Percentiles rank a stretch among this genome's conserved stretches.
Evolutionary conservation across 169 alveolate genomes (phyloP).

Genomic region (Amoebophrya sp.): DNA sequence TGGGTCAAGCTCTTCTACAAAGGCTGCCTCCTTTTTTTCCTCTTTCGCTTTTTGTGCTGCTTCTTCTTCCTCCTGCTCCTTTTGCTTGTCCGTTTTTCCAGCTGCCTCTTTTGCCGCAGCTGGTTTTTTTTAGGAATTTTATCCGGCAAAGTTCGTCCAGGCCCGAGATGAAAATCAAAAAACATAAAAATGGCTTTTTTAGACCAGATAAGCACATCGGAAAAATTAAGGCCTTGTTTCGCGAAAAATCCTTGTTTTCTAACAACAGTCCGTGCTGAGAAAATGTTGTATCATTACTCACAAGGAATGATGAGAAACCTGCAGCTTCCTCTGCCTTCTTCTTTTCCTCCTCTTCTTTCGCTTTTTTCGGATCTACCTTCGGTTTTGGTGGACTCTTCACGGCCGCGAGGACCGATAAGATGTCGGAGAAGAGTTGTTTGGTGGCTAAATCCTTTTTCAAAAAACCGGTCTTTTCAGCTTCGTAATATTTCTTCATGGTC

Average conservation of each 20-base stretch:
- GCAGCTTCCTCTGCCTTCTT: neutral
- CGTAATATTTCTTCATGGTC: slow-evolving; percentile 24
- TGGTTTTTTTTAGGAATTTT: neutral
- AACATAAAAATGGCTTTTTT: too few species aligned
- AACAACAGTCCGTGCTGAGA: too few species aligned
- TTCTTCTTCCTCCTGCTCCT: neutral
- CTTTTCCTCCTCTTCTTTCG: neutral
- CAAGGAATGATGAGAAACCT: too few species aligned
- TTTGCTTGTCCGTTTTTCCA: neutral
- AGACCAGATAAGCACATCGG: too few species aligned
- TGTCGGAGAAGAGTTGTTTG: neutral
- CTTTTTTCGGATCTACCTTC: neutral
- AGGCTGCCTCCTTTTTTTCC: neutral
- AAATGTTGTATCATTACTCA: too few species aligned
- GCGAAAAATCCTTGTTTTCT: too few species aligned
- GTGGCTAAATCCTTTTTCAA: neutral
- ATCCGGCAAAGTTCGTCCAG: neutral
- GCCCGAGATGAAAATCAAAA: neutral
- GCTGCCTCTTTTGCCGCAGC: neutral
- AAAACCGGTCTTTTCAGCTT: neutral
- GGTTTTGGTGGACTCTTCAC: neutral
- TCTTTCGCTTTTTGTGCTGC: neutral
- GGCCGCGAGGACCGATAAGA: neutral
- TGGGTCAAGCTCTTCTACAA: neutral
- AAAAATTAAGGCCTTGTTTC: too few species aligned